These are phyloP conservation scores for Colletotrichum sp. DNA, from an alignment of 2,329 filamentous ascomycete species.

Conservation along the genomic window DNA sequence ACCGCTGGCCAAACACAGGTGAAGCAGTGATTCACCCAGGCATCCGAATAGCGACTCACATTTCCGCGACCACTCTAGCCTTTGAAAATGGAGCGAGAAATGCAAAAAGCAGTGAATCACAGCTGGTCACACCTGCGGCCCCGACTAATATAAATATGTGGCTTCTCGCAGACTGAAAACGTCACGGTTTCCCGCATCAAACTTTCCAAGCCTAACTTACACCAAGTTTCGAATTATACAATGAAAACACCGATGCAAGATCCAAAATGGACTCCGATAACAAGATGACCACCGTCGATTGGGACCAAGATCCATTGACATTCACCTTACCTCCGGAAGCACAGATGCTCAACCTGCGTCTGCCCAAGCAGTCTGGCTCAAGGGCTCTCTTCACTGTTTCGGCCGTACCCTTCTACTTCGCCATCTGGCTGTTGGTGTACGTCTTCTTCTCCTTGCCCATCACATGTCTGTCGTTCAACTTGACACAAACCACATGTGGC, in stretches of 20 bases:
- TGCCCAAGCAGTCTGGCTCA: background rate
- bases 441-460: background rate
- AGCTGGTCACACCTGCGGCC: background rate
- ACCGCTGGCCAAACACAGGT: fast-evolving
- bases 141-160: background rate
- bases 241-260: background rate
- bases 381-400: background rate
- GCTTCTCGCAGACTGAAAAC: fast-evolving
- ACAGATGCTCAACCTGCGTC: background rate
- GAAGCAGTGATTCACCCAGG: background rate
- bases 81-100: background rate
- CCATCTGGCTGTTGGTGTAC: background rate
- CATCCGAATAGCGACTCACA: background rate
- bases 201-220: background rate
- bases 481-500: background rate
- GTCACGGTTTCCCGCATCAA: background rate
- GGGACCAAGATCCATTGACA: background rate
- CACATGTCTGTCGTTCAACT: background rate
- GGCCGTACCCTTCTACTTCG: background rate
- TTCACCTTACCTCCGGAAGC: background rate
- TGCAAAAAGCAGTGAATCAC: background rate
- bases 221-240: background rate
- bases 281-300: background rate
- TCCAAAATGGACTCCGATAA: background rate
- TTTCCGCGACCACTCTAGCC: background rate